phyloP scores from a whole-genome alignment of 1,284 basidiomycete species.

The Earliella scabrosa region DNA sequence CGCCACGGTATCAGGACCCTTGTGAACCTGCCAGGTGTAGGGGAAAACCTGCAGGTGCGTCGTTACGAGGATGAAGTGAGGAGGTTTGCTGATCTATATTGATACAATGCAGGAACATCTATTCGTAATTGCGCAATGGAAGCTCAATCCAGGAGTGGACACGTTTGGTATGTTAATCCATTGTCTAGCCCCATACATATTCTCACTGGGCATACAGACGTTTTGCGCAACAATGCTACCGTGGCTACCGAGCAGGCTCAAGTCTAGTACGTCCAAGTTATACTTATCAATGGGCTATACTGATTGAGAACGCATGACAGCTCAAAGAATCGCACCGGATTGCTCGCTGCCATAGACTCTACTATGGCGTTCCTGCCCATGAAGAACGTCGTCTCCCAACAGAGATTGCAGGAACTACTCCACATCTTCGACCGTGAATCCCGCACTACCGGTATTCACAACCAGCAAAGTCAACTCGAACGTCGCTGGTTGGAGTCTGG shows the following conservation, averaged over 20 bases:
- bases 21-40: constrained; percentile 44
- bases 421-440: background rate
- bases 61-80: no score
- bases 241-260: background rate
- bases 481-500: background rate
- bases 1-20: constrained; percentile 36
- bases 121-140: background rate
- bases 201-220: no score
- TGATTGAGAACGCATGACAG: no score
- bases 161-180: background rate
- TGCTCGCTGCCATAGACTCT: background rate
- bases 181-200: background rate
- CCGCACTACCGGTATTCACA: no score
- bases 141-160: background rate
- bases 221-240: constrained; percentile 2
- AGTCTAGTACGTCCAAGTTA: no score
- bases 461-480: no score
- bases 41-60: constrained; percentile 44
- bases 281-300: no score
- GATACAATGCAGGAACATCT: constrained; percentile 29
- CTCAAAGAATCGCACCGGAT: background rate
- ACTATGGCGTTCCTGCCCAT: background rate
- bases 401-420: background rate
- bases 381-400: background rate
- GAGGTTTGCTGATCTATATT: background rate